These are phyloP conservation scores for Afroboletus lepidellus DNA, from an alignment of 1,284 basidiomycete species.

Conservation along the genomic window DNA sequence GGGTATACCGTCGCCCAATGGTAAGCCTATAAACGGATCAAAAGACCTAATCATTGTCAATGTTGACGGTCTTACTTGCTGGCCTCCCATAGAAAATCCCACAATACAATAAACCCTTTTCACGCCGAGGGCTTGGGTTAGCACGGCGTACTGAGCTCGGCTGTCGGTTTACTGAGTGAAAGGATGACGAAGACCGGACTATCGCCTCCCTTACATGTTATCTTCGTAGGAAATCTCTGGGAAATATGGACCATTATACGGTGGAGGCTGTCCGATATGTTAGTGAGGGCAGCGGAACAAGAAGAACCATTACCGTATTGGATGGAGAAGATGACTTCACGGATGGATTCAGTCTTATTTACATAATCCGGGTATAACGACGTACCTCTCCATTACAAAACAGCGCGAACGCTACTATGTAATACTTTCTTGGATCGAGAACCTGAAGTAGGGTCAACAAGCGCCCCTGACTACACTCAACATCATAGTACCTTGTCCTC, in stretches of 20 bases:
- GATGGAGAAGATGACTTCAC: constrained; percentile 15
- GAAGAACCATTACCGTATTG: constrained; percentile 11
- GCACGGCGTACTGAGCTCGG: constrained; percentile 53
- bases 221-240: constrained; percentile 37
- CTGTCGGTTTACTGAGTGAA: constrained; percentile 28
- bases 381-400: constrained; percentile 58
- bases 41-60: background rate
- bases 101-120: constrained; percentile 48
- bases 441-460: constrained; percentile 30
- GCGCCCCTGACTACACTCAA: background rate
- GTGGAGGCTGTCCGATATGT: constrained; percentile 35
- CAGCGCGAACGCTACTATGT: constrained; percentile 51
- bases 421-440: constrained; percentile 50
- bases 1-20: constrained; percentile 59
- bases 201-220: constrained; percentile 12
- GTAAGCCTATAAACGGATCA: constrained; percentile 42
- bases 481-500: constrained; percentile 38
- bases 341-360: background rate
- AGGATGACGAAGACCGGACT: background rate
- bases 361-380: background rate
- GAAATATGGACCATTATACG: constrained; percentile 47
- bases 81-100: constrained; percentile 62
- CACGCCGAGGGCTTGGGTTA: constrained; percentile 49
- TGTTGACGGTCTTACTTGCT: constrained; percentile 39
- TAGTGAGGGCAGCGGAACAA: constrained; percentile 3